Base-by-base conservation (phyloP, 2,329 filamentous ascomycete species). In the Penicillium sp. region DNA sequence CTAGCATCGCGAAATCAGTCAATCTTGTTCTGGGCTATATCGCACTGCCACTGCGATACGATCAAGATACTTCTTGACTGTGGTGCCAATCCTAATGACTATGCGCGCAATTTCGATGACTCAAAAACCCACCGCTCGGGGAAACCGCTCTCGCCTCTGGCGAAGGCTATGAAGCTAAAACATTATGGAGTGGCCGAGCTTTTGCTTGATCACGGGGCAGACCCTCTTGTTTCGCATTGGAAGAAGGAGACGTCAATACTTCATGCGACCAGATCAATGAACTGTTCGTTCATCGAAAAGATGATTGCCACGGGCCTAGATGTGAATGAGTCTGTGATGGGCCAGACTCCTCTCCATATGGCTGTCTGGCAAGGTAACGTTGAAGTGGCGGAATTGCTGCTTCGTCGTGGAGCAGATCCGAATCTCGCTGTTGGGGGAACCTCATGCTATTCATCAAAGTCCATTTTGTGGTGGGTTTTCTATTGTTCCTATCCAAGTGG, bases 21-120 rank as follows among this genome's bases (percentile, higher is more conserved):
- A 19, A 17, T 49, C 13, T 9, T 55, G 36, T 55, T 39, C 19
- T 31, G 25, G 25, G 35, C 35, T 19, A 35, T 49, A 17, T 21
- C 25, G 1, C 5, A 7, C 6, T 21, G n/a, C 21, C 29, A n/a
- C 21, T 19, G 31, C 21, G 17, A 27, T 42, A 49, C 35, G 3
- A 35, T 33, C 27, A 49, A 41, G 21, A 13, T 42, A 5, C 53
- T 42, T 10, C 44, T 42, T 42, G 27, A 43, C 5, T 21, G 27
- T 6, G 45, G 45, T 9, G 27, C 29, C 23, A 48, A 49, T 27
- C 53, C 53, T 6, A 50, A 55, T 42, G 53, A 49, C 36, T 49
- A 49, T 17, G 25, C n/a, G 27, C 2, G 23, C 2, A 25, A 21
- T 15, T 27, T 55, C 6, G 27, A 42, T 21, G 27, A 25, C 23